Percentiles rank a stretch among this genome's conserved stretches.
Conservation (phyloP, 208 protist species). For the Leishmania gerbilli region DNA sequence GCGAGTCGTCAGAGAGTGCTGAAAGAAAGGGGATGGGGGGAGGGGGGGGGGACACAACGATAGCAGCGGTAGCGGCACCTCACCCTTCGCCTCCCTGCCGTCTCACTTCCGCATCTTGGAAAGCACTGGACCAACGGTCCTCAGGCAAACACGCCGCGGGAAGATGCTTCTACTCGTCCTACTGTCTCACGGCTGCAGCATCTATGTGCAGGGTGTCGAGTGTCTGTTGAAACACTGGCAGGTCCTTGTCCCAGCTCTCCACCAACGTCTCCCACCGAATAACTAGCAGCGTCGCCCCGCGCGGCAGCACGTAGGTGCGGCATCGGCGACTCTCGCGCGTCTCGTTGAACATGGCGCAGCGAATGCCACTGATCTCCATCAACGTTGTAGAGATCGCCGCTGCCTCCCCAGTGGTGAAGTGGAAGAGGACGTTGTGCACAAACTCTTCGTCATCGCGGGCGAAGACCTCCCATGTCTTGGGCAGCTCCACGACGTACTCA, state of each 20-base stretch:
- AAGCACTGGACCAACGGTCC: neutral
- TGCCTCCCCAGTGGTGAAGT: slow-evolving; percentile 57
- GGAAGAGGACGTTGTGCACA: slow-evolving; percentile 60
- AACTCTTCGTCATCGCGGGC: slow-evolving; percentile 53
- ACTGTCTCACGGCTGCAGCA: slow-evolving; percentile 12
- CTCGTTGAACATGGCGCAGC: slow-evolving; percentile 57
- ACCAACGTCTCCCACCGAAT: slow-evolving; percentile 58
- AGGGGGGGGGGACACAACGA: neutral
- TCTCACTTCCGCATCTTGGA: neutral
- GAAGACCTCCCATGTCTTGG: slow-evolving; percentile 46
- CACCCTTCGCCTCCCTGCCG: neutral
- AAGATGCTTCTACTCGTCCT: neutral
- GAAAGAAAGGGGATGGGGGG: neutral
- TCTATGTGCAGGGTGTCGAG: slow-evolving; percentile 71
- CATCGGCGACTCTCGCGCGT: slow-evolving; percentile 44
- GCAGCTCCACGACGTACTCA: slow-evolving; percentile 40
- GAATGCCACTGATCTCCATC: slow-evolving; percentile 43
- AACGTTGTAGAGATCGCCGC: slow-evolving; percentile 32
- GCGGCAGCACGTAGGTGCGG: slow-evolving; percentile 59
- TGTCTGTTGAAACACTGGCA: slow-evolving; percentile 51
- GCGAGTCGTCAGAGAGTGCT: neutral
- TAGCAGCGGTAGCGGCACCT: neutral
- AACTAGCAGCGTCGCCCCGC: slow-evolving; percentile 36
- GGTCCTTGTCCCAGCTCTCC: slow-evolving; percentile 38
- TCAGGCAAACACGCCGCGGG: neutral